A percentile compares a stretch with the other conserved stretches of the same genome.
These are phyloP conservation scores for Neobulgaria alba DNA, from an alignment of 2,329 filamentous ascomycete species.

Conservation along the genomic window DNA sequence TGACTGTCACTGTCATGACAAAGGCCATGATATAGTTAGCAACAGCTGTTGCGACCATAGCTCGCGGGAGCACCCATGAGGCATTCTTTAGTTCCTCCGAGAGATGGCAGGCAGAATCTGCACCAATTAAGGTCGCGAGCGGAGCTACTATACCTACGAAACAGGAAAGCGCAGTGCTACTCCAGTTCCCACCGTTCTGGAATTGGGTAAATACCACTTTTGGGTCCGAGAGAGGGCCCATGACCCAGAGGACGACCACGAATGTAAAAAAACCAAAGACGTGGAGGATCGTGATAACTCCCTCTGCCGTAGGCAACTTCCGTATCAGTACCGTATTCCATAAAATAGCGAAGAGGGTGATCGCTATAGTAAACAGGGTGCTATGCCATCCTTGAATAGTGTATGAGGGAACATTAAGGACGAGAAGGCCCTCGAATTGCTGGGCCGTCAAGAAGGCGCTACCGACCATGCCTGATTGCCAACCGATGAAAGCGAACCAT, in stretches of 20 bases:
- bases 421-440: constrained; percentile 35
- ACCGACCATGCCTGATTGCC: background rate
- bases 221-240: constrained; percentile 14
- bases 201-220: constrained; percentile 27
- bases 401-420: constrained; percentile 30
- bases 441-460: constrained; percentile 26
- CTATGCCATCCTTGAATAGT: constrained; percentile 32
- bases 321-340: constrained; percentile 36
- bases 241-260: constrained; percentile 32
- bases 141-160: constrained; percentile 32
- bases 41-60: constrained; percentile 36
- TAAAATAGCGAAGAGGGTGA: constrained; percentile 33
- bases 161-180: constrained; percentile 25
- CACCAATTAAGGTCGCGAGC: constrained; percentile 21
- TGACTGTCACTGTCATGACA: constrained; percentile 28
- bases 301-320: constrained; percentile 35
- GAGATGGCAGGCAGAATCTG: constrained; percentile 30
- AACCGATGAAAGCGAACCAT: too few species aligned
- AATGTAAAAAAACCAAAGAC: constrained; percentile 37
- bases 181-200: constrained; percentile 27
- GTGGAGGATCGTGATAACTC: constrained; percentile 36
- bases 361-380: constrained; percentile 35
- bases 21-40: constrained; percentile 40
- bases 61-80: constrained; percentile 36
- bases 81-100: constrained; percentile 43